phyloP scores from a whole-genome alignment of 192 early-diverging fungal genomes.

The Coemansia sp. region DNA sequence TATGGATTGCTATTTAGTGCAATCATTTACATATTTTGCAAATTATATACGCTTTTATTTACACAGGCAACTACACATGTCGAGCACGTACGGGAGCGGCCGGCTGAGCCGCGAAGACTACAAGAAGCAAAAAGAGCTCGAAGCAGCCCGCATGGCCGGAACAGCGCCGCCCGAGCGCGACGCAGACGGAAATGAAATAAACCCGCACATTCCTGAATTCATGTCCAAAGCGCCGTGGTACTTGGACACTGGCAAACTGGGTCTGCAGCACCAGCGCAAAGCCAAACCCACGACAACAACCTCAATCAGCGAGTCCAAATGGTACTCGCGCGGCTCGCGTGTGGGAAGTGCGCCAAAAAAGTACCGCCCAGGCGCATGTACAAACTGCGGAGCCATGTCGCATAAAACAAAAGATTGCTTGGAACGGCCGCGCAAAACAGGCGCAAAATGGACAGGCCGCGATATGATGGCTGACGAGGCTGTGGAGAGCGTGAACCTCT shows the following conservation, averaged over 20 bases:
- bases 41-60: neutral
- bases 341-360: conserved; percentile 82
- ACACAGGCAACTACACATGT: neutral
- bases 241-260: conserved; percentile 74
- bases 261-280: conserved; percentile 85
- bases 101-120: conserved; percentile 96
- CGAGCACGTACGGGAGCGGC: conserved; percentile 13
- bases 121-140: conserved; percentile 88
- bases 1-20: neutral
- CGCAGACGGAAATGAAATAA: conserved; percentile 90
- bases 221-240: conserved; percentile 97
- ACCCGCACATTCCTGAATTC: conserved; percentile 97
- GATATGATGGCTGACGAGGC: conserved; percentile 85
- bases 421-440: conserved; percentile 84
- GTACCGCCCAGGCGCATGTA: conserved; percentile 93
- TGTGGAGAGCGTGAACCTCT: conserved; percentile 68
- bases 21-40: too few species aligned
- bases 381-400: conserved; percentile 95
- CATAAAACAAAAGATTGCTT: conserved; percentile 94
- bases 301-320: conserved; percentile 14
- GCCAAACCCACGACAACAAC: neutral
- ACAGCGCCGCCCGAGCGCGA: conserved; percentile 83
- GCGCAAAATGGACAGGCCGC: conserved; percentile 86
- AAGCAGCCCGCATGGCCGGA: conserved; percentile 94
- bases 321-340: conserved; percentile 34